A percentile compares a stretch with the other conserved stretches of the same genome.
phyloP scores from a whole-genome alignment of 192 early-diverging fungal species.

The Gorgonomyces haynaldii region DNA sequence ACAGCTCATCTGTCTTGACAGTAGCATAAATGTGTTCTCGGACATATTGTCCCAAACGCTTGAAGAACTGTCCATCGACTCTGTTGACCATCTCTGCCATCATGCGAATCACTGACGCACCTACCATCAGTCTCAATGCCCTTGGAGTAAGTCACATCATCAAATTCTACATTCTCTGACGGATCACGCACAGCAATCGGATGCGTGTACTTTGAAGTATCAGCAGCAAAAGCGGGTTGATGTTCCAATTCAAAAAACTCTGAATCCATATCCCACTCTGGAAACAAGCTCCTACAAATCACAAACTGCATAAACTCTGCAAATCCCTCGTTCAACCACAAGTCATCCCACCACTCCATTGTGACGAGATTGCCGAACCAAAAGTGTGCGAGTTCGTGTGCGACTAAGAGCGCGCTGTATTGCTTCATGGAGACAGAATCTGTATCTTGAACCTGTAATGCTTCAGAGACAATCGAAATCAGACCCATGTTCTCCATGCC shows the following conservation, averaged over 20 bases:
- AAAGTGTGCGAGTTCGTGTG: slow-evolving; percentile 27
- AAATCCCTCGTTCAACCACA: slow-evolving; percentile 39
- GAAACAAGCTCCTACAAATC: neutral
- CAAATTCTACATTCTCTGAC: slow-evolving; percentile 40
- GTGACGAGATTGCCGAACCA: slow-evolving; percentile 79
- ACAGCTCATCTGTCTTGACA: slow-evolving; percentile 71
- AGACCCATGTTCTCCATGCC: slow-evolving; percentile 54
- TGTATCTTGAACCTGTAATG: slow-evolving; percentile 23
- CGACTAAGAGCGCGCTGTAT: slow-evolving; percentile 15
- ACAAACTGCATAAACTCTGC: slow-evolving; percentile 21
- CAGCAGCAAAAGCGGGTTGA: slow-evolving; percentile 16
- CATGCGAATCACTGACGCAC: slow-evolving; percentile 59
- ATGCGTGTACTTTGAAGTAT: slow-evolving; percentile 20
- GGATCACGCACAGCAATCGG: slow-evolving; percentile 14
- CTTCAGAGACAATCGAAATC: slow-evolving; percentile 3
- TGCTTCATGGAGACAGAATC: slow-evolving; percentile 3
- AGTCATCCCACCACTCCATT: slow-evolving; percentile 83
- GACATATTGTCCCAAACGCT: slow-evolving; percentile 35
- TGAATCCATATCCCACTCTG: slow-evolving; percentile 6
- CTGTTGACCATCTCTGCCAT: slow-evolving; percentile 13
- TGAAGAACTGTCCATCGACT: slow-evolving; percentile 4
- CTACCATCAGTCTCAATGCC: too few relatives aligned
- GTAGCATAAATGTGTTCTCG: slow-evolving; percentile 62
- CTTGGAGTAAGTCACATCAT: slow-evolving; percentile 76
- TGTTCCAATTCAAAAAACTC: slow-evolving; percentile 18